phyloP scores from a whole-genome alignment of 768 basidiomycete species.

The Agrocybe pediades region DNA sequence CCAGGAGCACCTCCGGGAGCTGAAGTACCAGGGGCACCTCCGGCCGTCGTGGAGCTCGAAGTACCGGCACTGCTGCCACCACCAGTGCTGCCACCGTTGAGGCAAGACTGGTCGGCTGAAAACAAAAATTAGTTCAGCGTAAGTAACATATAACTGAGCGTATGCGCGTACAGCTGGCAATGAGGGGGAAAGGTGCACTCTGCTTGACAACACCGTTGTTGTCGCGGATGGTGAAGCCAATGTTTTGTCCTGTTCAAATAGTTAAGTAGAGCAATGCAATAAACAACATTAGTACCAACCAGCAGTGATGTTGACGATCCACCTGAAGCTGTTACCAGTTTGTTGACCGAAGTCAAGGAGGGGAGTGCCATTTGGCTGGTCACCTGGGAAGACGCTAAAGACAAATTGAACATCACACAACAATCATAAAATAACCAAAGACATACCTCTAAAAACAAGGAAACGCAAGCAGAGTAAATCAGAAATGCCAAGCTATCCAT shows the following conservation, averaged over 20 bases:
- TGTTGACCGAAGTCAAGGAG: conserved; percentile 48
- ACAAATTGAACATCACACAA: not conserved
- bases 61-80: not conserved
- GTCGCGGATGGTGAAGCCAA: conserved; percentile 68
- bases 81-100: conserved; percentile 3
- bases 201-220: conserved; percentile 49
- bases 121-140: not conserved
- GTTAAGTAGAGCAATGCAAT: not conserved
- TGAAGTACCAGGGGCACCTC: conserved; percentile 19
- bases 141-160: not conserved
- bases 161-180: conserved; percentile 46
- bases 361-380: conserved; percentile 41
- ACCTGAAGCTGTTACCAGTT: conserved; percentile 45
- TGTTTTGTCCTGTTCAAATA: conserved; percentile 38
- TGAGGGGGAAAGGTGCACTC: conserved; percentile 53
- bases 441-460: conserved; percentile 38
- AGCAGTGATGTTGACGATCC: conserved; percentile 51
- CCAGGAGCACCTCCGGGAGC: conserved; percentile 9
- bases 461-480: conserved; percentile 1
- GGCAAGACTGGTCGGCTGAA: conserved; percentile 14
- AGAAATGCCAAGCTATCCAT: not conserved
- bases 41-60: conserved; percentile 27
- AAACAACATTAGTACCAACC: conserved; percentile 32
- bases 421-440: not conserved
- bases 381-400: conserved; percentile 56